These are phyloP conservation scores for Aspergillus sp. DNA, from an alignment of 2,329 filamentous ascomycete genomes.

Conservation along the genomic window DNA sequence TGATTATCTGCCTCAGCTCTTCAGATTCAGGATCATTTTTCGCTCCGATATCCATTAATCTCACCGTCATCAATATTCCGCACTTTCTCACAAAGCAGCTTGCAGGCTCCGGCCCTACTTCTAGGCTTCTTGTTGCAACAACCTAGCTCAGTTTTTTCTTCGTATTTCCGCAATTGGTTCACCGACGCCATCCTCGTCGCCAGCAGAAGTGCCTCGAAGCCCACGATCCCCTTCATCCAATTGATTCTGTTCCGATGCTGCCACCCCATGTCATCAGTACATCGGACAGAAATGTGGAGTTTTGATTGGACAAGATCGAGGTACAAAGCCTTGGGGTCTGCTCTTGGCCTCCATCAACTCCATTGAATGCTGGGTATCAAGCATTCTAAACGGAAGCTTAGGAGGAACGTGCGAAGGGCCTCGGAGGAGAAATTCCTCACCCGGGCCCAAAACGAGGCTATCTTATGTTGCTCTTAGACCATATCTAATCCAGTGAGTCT, in stretches of 20 bases:
- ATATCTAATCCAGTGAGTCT: neutral
- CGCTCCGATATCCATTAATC: neutral
- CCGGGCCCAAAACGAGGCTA: neutral
- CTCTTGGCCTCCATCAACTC: neutral
- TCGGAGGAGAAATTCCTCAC: neutral
- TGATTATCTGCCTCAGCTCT: neutral
- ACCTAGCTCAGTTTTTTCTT: neutral
- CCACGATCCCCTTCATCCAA: neutral
- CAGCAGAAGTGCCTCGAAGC: neutral
- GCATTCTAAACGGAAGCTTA: neutral
- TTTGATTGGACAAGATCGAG: neutral
- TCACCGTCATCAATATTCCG: neutral
- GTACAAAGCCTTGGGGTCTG: neutral
- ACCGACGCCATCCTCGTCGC: constrained; percentile 1
- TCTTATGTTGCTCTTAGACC: neutral
- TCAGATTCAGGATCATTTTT: too few relatives aligned
- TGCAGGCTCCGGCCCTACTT: neutral
- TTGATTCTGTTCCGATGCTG: neutral
- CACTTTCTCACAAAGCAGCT: neutral
- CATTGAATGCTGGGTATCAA: neutral
- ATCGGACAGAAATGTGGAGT: neutral
- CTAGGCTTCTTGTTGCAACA: neutral
- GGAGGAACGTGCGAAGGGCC: neutral
- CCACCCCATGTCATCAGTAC: constrained; percentile 1
- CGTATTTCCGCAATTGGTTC: neutral